phyloP scores from a whole-genome alignment of 768 basidiomycete species.

The Baorangia bicolor region DNA sequence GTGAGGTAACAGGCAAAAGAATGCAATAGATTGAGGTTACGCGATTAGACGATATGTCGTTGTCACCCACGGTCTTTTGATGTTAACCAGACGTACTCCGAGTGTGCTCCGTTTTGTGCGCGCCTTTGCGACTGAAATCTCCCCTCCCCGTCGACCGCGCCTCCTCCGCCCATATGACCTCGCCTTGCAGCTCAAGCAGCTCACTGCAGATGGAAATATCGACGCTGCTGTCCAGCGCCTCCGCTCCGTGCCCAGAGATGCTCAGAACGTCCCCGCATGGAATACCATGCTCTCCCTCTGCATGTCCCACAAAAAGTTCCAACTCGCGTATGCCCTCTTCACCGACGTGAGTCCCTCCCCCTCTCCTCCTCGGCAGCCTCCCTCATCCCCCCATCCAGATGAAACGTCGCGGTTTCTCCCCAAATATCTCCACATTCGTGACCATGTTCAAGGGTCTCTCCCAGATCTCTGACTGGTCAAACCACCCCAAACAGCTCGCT shows the following conservation, averaged over 20 bases:
- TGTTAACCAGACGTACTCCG: constrained; percentile 13
- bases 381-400: constrained; percentile 47
- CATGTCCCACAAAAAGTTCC: constrained; percentile 54
- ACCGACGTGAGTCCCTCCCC: constrained; percentile 52
- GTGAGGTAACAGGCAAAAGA: background rate
- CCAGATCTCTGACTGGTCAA: constrained; percentile 59
- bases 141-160: background rate
- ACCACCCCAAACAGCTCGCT: constrained; percentile 57
- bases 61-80: constrained; percentile 12
- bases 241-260: constrained; percentile 67
- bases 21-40: background rate
- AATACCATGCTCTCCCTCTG: constrained; percentile 73
- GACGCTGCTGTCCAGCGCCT: constrained; percentile 65
- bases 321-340: constrained; percentile 64
- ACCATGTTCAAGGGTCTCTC: constrained; percentile 68
- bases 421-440: constrained; percentile 63
- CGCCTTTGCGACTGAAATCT: background rate
- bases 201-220: constrained; percentile 53
- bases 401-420: constrained; percentile 79
- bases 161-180: constrained; percentile 65
- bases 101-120: constrained; percentile 2
- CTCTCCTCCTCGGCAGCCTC: constrained; percentile 11
- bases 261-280: constrained; percentile 77
- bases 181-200: constrained; percentile 53
- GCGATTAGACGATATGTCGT: background rate